Evolutionary conservation across 345 rosid genomes (phyloP), one percentile per base, ranked within the genome.

Genomic region (Salix suchowensis): DNA sequence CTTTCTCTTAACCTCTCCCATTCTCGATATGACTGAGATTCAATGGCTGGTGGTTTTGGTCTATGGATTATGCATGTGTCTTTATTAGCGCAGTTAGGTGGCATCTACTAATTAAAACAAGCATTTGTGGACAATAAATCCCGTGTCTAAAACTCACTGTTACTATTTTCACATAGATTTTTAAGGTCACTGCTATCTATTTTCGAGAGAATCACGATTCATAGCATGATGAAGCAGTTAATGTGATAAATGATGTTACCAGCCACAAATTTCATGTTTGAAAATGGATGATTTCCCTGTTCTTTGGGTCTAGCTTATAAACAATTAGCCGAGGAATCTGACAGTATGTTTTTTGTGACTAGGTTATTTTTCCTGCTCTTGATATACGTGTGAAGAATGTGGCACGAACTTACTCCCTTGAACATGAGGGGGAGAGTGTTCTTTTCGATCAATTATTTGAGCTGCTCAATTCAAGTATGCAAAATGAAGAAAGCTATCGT

Each of bases 281-380:
- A 74, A 48, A 21, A 58, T 76, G 12, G 37, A 37, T 73, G 42
- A 3, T n/a, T 44, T 54, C 37, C 13, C 37, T 58, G n/a, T 23
- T 62, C 42, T 46, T 23, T 16, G 11, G 24, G 55, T 37, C 65
- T 60, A 58, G 42, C 9, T 66, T 39, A 30, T 70, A 13, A 10
- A 39, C 19, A 30, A 62, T 3, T 42, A 36, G 21, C 26, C 6
- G 54, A 68, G 66, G 32, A 64, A 68, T 48, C 61, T 79, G 64
- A 75, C 24, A 5, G 16, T 71, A 12, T 67, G 11, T 28, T 78
- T 64, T 75, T 68, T 50, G 74, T 13, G 67, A 46, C 40, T 82
- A 94, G 97, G 97, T 94, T 55, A 90, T 94, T 76, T 92, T 94
- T 86, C 88, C 87, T 23, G 98, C 98, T 32, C 92, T 94, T 37